A percentile compares a stretch with the other conserved stretches of the same genome.
Evolutionary conservation across 768 basidiomycete genomes (phyloP).

Genomic region (Leccinellum luteum): DNA sequence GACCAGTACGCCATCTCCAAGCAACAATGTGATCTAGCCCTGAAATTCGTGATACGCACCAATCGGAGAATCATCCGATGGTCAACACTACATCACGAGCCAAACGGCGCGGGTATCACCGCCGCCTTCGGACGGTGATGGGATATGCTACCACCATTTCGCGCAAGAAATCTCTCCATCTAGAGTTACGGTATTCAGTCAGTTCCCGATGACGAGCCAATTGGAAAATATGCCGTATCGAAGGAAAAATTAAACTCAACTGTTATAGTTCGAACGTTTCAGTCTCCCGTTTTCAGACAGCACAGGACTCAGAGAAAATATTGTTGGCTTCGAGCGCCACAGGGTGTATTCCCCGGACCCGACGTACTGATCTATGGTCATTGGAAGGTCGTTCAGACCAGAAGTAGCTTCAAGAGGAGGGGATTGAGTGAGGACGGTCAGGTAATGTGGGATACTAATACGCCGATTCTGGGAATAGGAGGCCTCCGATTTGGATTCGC

Average conservation of each 20-base stretch:
- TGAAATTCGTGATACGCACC: neutral
- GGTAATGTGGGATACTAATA: constrained; percentile 31
- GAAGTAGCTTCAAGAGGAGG: constrained; percentile 42
- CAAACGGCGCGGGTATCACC: constrained; percentile 30
- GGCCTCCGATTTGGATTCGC: constrained; percentile 25
- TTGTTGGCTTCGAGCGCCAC: constrained; percentile 19
- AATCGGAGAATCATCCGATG: neutral
- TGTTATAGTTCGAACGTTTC: constrained; percentile 19
- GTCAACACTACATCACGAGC: constrained; percentile 26
- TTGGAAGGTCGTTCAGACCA: constrained; percentile 29
- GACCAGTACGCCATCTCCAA: neutral
- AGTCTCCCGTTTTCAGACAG: constrained; percentile 22
- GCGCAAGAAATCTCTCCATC: constrained; percentile 15
- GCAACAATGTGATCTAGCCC: neutral
- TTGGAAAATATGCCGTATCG: constrained; percentile 26
- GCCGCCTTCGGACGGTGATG: constrained; percentile 24
- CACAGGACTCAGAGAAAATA: constrained; percentile 18
- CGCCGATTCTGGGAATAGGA: constrained; percentile 16
- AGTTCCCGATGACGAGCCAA: neutral
- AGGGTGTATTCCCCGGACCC: neutral
- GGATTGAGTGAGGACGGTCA: constrained; percentile 57
- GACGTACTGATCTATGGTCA: constrained; percentile 34
- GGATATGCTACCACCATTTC: constrained; percentile 29
- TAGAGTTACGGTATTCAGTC: neutral
- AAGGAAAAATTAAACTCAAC: constrained; percentile 45